Base-by-base conservation (phyloP, 129 eudicot genomes). In the Apium graveolens region DNA sequence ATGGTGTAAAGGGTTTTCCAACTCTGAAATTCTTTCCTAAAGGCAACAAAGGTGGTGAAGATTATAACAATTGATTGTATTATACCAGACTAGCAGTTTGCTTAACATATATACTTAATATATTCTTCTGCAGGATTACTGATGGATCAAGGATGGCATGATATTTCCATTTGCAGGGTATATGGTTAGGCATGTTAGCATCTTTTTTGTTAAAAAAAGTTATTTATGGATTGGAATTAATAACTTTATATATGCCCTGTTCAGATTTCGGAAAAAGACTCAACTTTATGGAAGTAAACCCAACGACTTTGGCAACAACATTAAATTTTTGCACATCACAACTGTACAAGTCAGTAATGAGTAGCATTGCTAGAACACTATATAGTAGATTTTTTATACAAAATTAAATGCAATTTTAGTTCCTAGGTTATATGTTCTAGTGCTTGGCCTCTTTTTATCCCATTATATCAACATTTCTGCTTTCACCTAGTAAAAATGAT, bases 131-230 rank as follows among this genome's bases (percentile, higher is more conserved):
- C 88, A 94, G 97, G 98, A 94, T 81, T 94, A 94, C 83, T 93
- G 87, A n/a, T 94, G 98, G 97, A 87, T 94, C 41, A 94, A 90
- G 81, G 89, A 89, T 32, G 97, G 98, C 53, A 90, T 94, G 97
- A 76, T 91, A 42, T 94, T 84, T 78, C 98, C 98, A 0, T 94
- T 94, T 79, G 57, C 78, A 29, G 94, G 91, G 74, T 94, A 86
- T 79, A 79, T 84, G 87, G 94, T 87, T 74, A 88, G 94, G 97
- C 90, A 62, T 73, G 84, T 81, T 46, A 63, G 0, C 70, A 27
- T 35, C 35, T 46, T 14, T 16, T 5, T 46, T 16, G 21, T n/a
- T 24, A 7, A 55, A 55, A 55, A 1, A 1, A 44, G 14, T 27
- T 62, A 1, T 51, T 5, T 63, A 8, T 51, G 26, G n/a, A 49